Evolutionary conservation across 345 rosid genomes (phyloP).

Genomic region (Camelina sativa): DNA sequence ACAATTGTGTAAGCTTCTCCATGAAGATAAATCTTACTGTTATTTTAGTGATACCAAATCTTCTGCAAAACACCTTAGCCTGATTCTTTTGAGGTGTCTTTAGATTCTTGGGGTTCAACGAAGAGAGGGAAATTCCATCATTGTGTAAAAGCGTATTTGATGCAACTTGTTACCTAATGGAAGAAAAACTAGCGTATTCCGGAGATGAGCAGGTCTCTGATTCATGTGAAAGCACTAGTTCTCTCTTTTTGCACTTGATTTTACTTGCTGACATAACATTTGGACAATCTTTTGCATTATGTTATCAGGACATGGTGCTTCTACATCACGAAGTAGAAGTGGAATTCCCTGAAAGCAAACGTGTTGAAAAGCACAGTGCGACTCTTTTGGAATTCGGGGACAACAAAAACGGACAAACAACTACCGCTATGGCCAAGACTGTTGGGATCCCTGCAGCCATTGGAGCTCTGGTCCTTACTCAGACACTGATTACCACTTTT

Average conservation of each 20-base stretch:
- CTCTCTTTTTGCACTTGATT: constrained; percentile 11
- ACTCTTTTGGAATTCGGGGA: constrained; percentile 86
- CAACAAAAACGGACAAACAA: constrained; percentile 57
- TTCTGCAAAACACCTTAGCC: constrained; percentile 8
- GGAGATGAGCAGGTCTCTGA: constrained; percentile 72
- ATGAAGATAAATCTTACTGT: neutral
- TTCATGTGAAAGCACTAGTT: constrained; percentile 7
- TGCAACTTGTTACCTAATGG: constrained; percentile 75
- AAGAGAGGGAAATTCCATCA: constrained; percentile 63
- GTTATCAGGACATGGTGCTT: constrained; percentile 90
- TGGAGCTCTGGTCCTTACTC: constrained; percentile 72
- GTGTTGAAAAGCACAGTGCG: constrained; percentile 59
- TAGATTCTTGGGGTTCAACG: constrained; percentile 80
- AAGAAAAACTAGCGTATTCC: constrained; percentile 76
- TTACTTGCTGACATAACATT: constrained; percentile 12
- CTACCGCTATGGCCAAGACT: constrained; percentile 87
- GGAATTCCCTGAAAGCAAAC: constrained; percentile 65
- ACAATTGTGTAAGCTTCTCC: constrained; percentile 62
- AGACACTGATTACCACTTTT: constrained; percentile 7
- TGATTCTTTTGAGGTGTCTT: constrained; percentile 22
- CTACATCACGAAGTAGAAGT: constrained; percentile 87
- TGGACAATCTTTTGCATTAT: constrained; percentile 17
- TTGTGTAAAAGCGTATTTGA: constrained; percentile 66
- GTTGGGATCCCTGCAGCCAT: constrained; percentile 91
- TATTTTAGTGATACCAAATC: constrained; percentile 9